Conservation (phyloP, 83 land plant genomes). For the Picea engelmannii region DNA sequence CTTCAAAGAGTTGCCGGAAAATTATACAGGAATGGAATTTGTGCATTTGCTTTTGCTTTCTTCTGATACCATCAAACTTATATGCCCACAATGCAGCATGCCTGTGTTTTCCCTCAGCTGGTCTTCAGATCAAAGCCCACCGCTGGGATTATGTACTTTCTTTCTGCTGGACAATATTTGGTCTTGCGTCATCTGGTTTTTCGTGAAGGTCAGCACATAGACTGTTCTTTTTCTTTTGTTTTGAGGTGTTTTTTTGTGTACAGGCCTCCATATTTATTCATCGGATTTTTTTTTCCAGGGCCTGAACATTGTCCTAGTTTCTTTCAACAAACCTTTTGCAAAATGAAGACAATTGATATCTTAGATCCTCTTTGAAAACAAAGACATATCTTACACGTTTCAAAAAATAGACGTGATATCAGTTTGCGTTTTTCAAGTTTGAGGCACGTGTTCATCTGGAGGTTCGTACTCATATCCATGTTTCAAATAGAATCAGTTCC, state of each 20-base stretch:
- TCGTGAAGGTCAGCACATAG: too few species aligned
- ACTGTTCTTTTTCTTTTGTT: neutral
- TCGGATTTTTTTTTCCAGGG: too few species aligned
- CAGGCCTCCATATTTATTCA: neutral
- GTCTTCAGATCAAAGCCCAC: neutral
- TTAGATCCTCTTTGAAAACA: neutral
- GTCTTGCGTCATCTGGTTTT: neutral
- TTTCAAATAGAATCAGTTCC: too few species aligned
- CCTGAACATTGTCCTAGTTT: neutral
- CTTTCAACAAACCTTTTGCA: neutral
- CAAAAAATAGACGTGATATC: too few species aligned
- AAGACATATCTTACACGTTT: too few species aligned
- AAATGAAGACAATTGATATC: conserved; percentile 42
- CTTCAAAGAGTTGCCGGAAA: neutral
- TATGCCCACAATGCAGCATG: neutral
- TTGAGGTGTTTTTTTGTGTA: neutral
- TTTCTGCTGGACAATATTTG: neutral
- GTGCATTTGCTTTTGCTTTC: neutral
- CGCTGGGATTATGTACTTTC: neutral
- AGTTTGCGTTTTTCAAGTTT: too few species aligned
- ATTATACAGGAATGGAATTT: neutral
- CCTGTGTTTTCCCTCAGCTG: neutral
- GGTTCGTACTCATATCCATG: too few species aligned
- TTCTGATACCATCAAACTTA: conserved; percentile 1
- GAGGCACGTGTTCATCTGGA: too few species aligned